These are phyloP conservation scores for Vinca minor DNA, from an alignment of 257 asterid species.

Conservation along the genomic window DNA sequence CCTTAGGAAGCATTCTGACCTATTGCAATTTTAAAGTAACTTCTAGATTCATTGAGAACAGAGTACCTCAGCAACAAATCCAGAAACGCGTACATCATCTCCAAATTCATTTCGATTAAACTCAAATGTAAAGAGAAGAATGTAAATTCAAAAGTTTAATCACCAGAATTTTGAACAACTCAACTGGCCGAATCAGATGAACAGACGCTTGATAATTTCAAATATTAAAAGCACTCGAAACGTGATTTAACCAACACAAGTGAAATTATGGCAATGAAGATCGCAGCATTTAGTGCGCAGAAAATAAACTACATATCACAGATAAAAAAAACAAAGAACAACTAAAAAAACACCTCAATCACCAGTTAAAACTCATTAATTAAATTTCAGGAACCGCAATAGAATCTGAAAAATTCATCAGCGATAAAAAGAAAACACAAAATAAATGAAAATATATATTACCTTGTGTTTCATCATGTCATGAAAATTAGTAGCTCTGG, in stretches of 20 bases:
- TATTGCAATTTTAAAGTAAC: background rate
- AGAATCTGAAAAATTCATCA: background rate
- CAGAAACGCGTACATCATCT: background rate
- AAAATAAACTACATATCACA: background rate
- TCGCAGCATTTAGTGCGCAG: background rate
- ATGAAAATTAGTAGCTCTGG: slow-evolving; percentile 11
- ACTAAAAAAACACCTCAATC: background rate
- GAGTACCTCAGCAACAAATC: background rate
- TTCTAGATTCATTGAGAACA: background rate
- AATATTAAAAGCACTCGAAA: background rate
- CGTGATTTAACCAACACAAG: background rate
- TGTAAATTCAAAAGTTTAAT: too few relatives aligned
- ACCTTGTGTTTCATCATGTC: slow-evolving; percentile 20
- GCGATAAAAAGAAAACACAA: background rate
- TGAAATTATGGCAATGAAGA: background rate
- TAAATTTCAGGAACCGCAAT: background rate
- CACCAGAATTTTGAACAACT: background rate
- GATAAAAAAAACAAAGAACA: background rate
- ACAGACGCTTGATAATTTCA: background rate
- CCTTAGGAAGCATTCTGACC: background rate
- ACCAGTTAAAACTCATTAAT: background rate
- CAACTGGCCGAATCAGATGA: background rate
- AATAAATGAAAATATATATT: background rate
- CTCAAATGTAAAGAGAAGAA: background rate
- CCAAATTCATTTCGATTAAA: background rate